Evolutionary conservation across 2,329 filamentous ascomycete genomes (phyloP), one percentile per base, ranked within the genome.

Genomic region (Nemania sp.): DNA sequence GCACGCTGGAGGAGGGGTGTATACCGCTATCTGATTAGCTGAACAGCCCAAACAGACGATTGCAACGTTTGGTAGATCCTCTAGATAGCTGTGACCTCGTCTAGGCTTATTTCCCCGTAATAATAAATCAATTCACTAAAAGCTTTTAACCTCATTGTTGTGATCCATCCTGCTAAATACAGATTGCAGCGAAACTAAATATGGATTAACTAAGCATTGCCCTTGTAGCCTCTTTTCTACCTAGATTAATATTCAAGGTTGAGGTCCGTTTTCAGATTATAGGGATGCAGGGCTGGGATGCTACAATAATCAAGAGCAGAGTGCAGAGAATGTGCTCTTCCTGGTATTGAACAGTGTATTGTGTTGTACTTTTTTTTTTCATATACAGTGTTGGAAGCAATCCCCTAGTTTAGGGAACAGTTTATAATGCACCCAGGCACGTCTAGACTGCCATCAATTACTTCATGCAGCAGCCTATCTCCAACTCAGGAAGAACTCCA

Each of bases 351-450:
- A 54, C 13, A 54, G 53, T 26, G 24, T 29, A 55, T 64, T 52
- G n/a, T 8, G 10, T 63, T 63, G 56, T 57, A 60, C 29, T 58
- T 10, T 32, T 47, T 55, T 13, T 26, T 47, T 55, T 43, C 55
- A 61, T 70, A 43, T 69, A 70, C 69, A 70, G 32, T 20, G 27
- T 11, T 20, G 32, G 6, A 13, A 13, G 20, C 5, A 41, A 27
- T 10, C 26, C 52, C n/a, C 22, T 11, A 8, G 51, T 38, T 38
- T 27, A 47, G 35, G 59, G n/a, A 13, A 1, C 22, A 20, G 18
- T 29, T 57, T 47, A 59, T 57, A n/a, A 55, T 67, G 47, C 43
- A 64, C 29, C 32, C 52, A 29, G 5, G 13, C 24, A 10, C 27
- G 35, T 66, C 24, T 41, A 27, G 18, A 54, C 35, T 54, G 54